These are phyloP conservation scores for Tricharina praecox DNA, from an alignment of 495 filamentous ascomycete species.

Conservation along the genomic window DNA sequence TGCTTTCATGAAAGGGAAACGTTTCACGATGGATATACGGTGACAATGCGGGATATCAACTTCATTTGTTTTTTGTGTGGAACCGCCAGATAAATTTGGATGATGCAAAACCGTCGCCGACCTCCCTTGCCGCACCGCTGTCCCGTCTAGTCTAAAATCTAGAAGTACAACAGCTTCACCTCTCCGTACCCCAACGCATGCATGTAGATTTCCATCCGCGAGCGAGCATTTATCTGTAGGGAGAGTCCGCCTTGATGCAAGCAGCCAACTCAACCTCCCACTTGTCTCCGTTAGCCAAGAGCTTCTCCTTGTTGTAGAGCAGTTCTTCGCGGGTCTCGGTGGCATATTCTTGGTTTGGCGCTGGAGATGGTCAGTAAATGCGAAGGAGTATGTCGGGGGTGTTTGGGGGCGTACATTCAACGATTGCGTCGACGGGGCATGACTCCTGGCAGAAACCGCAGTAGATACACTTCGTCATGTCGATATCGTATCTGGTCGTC, in stretches of 20 bases:
- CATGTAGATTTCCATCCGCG: no score
- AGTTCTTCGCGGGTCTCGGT: constrained; percentile 95
- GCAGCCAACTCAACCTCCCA: constrained; percentile 97
- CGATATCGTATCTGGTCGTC: constrained; percentile 95
- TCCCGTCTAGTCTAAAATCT: no score
- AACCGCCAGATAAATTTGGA: no score
- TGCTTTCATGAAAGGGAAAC: no score
- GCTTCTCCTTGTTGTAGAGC: constrained; percentile 85
- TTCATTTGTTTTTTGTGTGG: no score
- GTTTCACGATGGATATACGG: no score
- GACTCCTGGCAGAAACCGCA: constrained; percentile 98
- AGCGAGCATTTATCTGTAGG: constrained; percentile 69
- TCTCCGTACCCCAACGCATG: no score
- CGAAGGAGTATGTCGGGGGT: not conserved
- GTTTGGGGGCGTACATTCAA: constrained; percentile 45
- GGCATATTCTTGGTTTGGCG: constrained; percentile 92
- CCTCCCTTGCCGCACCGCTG: no score
- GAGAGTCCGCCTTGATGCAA: constrained; percentile 69
- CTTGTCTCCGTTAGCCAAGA: constrained; percentile 25
- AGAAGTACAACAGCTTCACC: no score
- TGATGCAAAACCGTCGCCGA: no score
- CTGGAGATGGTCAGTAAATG: constrained; percentile 23
- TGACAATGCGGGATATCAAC: no score
- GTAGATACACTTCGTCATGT: constrained; percentile 99
- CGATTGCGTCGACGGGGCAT: constrained; percentile 95